phyloP scores from a whole-genome alignment of 208 protist genomes.

The Jaenimonas drosophilae region DNA sequence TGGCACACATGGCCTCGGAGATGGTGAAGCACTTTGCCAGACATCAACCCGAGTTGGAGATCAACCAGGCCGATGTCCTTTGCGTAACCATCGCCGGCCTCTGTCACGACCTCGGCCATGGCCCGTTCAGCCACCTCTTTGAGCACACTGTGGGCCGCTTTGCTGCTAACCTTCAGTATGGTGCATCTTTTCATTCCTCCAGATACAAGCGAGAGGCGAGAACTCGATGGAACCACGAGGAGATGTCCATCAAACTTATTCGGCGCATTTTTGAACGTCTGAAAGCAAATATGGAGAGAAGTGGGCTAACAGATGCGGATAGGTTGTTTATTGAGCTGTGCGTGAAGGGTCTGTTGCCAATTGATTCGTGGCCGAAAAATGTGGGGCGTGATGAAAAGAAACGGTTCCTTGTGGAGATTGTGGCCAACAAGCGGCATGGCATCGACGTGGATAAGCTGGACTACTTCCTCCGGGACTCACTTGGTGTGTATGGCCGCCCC shows the following conservation, averaged over 20 bases:
- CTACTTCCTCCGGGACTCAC: slow-evolving; percentile 78
- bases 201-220: no score
- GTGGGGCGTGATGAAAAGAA: slow-evolving; percentile 14
- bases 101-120: slow-evolving; percentile 88
- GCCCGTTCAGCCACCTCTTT: slow-evolving; percentile 88
- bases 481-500: slow-evolving; percentile 16
- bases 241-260: slow-evolving; percentile 24
- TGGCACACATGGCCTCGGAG: no score
- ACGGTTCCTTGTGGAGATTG: slow-evolving; percentile 25
- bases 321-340: slow-evolving; percentile 17
- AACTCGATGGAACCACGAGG: slow-evolving; percentile 14
- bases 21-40: no score
- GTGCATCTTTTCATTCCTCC: no score
- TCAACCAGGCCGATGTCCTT: slow-evolving; percentile 35
- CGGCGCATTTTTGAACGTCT: slow-evolving; percentile 12
- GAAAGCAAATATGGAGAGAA: slow-evolving; percentile 1
- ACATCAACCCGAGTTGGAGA: no score
- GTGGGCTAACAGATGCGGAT: slow-evolving; percentile 17
- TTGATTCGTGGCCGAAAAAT: slow-evolving; percentile 8
- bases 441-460: slow-evolving; percentile 93
- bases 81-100: slow-evolving; percentile 77
- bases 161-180: no score
- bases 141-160: slow-evolving; percentile 31
- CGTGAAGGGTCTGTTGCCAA: slow-evolving; percentile 11
- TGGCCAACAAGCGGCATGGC: slow-evolving; percentile 47